These are phyloP conservation scores for Neurospora sublineolata DNA, from an alignment of 495 filamentous ascomycete genomes.

Conservation along the genomic window DNA sequence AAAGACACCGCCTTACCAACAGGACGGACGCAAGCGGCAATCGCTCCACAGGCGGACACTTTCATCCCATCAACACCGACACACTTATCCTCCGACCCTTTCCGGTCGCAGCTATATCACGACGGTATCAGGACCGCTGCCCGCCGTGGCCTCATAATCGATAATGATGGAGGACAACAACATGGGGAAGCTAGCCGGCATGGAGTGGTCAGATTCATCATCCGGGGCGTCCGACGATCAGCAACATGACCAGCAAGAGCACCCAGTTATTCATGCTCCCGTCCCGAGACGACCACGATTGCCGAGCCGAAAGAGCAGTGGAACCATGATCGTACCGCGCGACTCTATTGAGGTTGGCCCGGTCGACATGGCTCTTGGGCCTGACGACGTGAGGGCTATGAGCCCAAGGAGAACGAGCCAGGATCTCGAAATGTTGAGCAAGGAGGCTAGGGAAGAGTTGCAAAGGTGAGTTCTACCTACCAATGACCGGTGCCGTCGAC, in stretches of 20 bases:
- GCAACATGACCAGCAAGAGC: constrained; percentile 8
- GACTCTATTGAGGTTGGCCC: constrained; percentile 59
- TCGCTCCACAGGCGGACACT: not conserved
- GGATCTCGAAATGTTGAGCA: constrained; percentile 73
- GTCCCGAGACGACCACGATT: constrained; percentile 40
- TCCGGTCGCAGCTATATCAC: not conserved
- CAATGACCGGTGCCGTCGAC: constrained; percentile 16
- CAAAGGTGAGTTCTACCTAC: constrained; percentile 45
- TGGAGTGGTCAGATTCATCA: constrained; percentile 26
- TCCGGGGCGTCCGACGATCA: constrained; percentile 28
- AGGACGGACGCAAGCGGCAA: not conserved
- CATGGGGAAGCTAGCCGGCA: constrained; percentile 5
- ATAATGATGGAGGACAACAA: constrained; percentile 17
- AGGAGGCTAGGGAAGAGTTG: constrained; percentile 54
- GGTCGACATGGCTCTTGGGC: constrained; percentile 52
- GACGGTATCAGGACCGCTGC: not conserved
- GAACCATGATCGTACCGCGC: constrained; percentile 69
- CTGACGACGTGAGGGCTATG: constrained; percentile 87
- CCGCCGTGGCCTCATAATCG: not conserved
- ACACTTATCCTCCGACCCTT: not conserved
- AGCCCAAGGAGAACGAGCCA: constrained; percentile 83
- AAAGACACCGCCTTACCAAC: not conserved
- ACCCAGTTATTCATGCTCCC: constrained; percentile 26
- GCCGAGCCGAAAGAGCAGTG: constrained; percentile 58
- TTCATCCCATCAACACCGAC: not conserved